Evolutionary conservation across 768 basidiomycete species (phyloP), one percentile per base, ranked within the genome.

Genomic region (Pleurotus cornucopiae): DNA sequence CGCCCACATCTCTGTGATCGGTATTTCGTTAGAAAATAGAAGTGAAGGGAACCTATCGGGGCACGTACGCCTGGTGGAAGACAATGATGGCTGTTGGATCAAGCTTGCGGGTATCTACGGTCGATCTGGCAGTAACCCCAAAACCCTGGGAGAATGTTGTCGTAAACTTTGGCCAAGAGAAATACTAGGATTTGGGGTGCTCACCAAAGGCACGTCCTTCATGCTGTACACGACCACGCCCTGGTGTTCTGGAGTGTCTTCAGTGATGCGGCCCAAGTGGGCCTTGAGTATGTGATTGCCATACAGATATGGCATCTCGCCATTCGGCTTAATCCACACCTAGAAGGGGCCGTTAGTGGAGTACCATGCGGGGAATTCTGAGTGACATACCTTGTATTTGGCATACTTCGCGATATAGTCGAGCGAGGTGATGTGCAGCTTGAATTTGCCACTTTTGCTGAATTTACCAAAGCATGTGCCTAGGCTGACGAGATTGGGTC

Each of bases 301-400:
- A 66, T 99, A 99, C 38, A 99, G 75, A 80, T 96, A 99, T 1
- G 97, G 97, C 88, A 99, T 96, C 73, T 99, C 97, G 66, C 97
- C 97, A 61, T 98, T 96, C 21, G 95, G 88, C 71, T 99, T 99
- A 69, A 99, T 94, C 97, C 97, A 99, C 14, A 98, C 83, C 96
- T 98, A 58, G 3, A 30, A 34, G 30, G 51, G 20, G 41, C 58
- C 14, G 20, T 25, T 23, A 20, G 18, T 20, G 55, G 16, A 25
- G 21, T 30, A 57, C 21, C 14, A n/a, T 21, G 12, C 25, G 38
- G 46, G 26, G 40, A 34, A 16, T 25, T 7, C n/a, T 38, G 48
- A 55, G 7, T 46, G 9, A 56, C 74, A 54, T 59, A 94, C 97
- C 82, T 99, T 99, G 78, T 94, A 92, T 73, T 96, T 98, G 16